Conservation (phyloP, 768 basidiomycete genomes). For the Dacryopinax primogenitus region DNA sequence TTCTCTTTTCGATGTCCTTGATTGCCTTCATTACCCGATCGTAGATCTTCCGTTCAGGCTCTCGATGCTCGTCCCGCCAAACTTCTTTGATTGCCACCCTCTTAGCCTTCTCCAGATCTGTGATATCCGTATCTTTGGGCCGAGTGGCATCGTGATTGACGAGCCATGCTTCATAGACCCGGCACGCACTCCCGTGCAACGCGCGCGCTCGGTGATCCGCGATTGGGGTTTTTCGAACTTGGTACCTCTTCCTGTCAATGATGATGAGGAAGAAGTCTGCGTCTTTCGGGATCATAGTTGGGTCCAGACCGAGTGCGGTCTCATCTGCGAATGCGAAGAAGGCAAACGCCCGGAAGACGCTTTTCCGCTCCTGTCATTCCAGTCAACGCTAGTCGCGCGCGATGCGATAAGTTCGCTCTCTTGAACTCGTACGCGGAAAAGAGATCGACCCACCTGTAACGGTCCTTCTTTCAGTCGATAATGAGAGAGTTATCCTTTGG, state of each 20-base stretch:
- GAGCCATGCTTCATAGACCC: not conserved
- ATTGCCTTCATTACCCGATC: not conserved
- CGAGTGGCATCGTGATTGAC: not conserved
- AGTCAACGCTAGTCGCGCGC: not conserved
- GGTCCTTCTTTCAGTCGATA: no score
- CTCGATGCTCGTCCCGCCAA: no score
- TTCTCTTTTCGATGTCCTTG: not conserved
- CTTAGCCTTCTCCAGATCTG: not conserved
- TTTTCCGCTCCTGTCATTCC: not conserved
- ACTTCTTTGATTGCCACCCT: not conserved
- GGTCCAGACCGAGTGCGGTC: not conserved
- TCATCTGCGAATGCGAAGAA: not conserved
- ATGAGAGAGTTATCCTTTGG: no score
- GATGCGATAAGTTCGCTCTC: not conserved
- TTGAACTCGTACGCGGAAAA: no score
- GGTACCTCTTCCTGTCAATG: not conserved
- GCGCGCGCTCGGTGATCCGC: not conserved
- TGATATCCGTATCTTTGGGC: no score
- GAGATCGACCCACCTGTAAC: no score
- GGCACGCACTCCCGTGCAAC: not conserved
- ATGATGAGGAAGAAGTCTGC: not conserved
- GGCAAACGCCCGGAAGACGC: not conserved
- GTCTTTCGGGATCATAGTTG: not conserved
- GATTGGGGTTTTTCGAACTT: not conserved
- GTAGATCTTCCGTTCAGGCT: no score